Conservation (phyloP, 164 flowering plant species). For the Annona squamosa region DNA sequence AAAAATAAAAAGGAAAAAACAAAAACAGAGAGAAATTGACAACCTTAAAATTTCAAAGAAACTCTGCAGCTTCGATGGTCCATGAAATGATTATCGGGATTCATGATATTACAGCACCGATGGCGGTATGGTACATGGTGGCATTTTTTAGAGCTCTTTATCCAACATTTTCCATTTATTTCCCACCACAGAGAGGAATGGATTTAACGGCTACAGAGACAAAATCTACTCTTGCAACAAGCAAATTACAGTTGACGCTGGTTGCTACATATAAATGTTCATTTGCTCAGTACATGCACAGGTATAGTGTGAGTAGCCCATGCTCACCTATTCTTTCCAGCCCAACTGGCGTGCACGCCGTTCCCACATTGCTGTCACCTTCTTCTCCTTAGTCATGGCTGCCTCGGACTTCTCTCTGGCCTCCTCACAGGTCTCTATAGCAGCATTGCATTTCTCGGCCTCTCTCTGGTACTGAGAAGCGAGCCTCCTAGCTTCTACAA, state of each 20-base stretch:
- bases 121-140: too few species aligned
- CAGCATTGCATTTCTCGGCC: slow-evolving; percentile 86
- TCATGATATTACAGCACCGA: too few species aligned
- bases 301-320: neutral
- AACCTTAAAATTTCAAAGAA: too few species aligned
- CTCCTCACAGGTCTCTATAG: slow-evolving; percentile 81
- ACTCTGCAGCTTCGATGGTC: too few species aligned
- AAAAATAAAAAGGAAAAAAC: too few species aligned
- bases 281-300: neutral
- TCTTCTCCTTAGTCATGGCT: slow-evolving; percentile 56
- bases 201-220: neutral
- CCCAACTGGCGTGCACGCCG: slow-evolving; percentile 66
- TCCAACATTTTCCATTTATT: too few species aligned
- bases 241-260: neutral
- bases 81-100: too few species aligned
- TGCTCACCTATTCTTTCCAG: slow-evolving; percentile 44
- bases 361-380: slow-evolving; percentile 71
- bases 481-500: slow-evolving; percentile 63
- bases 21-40: too few species aligned
- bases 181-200: too few species aligned
- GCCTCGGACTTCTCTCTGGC: slow-evolving; percentile 75
- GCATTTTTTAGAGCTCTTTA: too few species aligned
- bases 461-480: slow-evolving; percentile 80
- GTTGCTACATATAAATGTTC: neutral
- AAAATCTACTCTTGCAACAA: neutral